A percentile compares a stretch with the other conserved stretches of the same genome.
phyloP scores from a whole-genome alignment of 2,329 filamentous ascomycete genomes.

The Dactylellina leptospora region DNA sequence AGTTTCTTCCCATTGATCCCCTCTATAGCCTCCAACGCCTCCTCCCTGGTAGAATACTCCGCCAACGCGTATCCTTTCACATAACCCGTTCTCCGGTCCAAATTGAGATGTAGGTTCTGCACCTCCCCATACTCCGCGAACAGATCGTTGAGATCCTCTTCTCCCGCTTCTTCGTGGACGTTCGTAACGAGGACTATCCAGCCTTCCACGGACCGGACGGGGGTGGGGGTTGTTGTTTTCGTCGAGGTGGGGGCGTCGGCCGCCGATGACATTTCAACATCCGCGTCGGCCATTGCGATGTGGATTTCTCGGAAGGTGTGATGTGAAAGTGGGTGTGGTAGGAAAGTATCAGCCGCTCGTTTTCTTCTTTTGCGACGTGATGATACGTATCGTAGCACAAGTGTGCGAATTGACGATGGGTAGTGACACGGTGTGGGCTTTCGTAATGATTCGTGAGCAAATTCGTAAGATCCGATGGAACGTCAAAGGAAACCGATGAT shows the following conservation, averaged over 20 bases:
- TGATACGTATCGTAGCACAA: no score
- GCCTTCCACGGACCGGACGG: slow-evolving; percentile 85
- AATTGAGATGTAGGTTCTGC: slow-evolving; percentile 84
- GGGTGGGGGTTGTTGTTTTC: slow-evolving; percentile 70
- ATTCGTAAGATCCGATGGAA: no score
- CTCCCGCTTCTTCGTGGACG: slow-evolving; percentile 85
- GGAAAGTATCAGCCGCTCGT: no score
- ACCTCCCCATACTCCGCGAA: slow-evolving; percentile 87
- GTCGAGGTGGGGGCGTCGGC: slow-evolving; percentile 2
- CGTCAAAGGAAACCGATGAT: no score
- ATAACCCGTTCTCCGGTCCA: slow-evolving; percentile 83
- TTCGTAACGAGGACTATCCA: slow-evolving; percentile 90
- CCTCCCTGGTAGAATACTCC: slow-evolving; percentile 78
- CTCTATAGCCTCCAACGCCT: slow-evolving; percentile 79
- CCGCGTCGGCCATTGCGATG: slow-evolving; percentile 47
- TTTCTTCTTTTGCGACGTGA: no score
- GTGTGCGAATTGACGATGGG: no score
- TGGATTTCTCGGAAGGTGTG: no score
- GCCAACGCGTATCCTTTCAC: slow-evolving; percentile 90
- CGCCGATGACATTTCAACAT: slow-evolving; percentile 45
- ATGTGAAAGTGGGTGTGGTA: no score
- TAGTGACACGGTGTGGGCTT: no score
- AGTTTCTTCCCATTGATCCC: slow-evolving; percentile 79
- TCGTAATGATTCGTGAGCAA: no score
- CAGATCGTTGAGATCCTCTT: slow-evolving; percentile 81